Percentiles rank a stretch among this genome's conserved stretches.
Evolutionary conservation across 495 filamentous ascomycete species (phyloP).

Genomic region (Filosporella fistucella): DNA sequence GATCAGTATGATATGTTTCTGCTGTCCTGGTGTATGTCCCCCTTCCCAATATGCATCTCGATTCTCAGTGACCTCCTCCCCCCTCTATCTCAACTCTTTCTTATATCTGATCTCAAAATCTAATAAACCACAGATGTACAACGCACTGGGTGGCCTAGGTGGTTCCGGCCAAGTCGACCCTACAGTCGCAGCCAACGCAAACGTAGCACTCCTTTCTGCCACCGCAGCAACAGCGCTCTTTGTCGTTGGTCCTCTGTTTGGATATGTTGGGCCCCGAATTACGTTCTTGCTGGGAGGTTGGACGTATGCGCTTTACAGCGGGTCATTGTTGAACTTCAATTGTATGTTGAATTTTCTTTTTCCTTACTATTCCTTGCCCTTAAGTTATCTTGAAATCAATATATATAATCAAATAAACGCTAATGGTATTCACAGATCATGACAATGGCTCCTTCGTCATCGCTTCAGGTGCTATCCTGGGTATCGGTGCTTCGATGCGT

Average conservation of each 20-base stretch:
- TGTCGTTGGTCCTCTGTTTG: constrained; percentile 75
- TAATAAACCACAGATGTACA: too few relatives aligned
- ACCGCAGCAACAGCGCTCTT: constrained; percentile 82
- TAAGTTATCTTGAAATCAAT: too few relatives aligned
- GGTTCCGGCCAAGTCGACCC: constrained; percentile 64
- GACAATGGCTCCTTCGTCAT: too few relatives aligned
- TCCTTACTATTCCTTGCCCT: too few relatives aligned
- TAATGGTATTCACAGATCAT: too few relatives aligned
- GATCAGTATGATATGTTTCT: too few relatives aligned
- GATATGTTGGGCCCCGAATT: constrained; percentile 64
- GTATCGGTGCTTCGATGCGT: constrained; percentile 76
- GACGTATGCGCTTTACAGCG: constrained; percentile 78
- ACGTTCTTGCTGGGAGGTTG: constrained; percentile 75
- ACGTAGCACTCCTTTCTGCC: constrained; percentile 65
- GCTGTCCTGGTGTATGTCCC: too few relatives aligned
- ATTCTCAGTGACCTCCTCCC: too few relatives aligned
- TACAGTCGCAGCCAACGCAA: constrained; percentile 58
- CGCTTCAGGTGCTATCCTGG: constrained; percentile 62
- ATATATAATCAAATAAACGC: too few relatives aligned
- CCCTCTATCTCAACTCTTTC: too few relatives aligned
- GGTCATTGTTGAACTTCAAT: constrained; percentile 74
- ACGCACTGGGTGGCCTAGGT: constrained; percentile 65
- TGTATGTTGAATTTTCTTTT: constrained; percentile 72
- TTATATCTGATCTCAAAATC: too few relatives aligned
- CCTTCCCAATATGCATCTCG: too few relatives aligned